These are phyloP conservation scores for Ceratobasidium sp. DNA, from an alignment of 1,284 basidiomycete genomes.

Conservation along the genomic window DNA sequence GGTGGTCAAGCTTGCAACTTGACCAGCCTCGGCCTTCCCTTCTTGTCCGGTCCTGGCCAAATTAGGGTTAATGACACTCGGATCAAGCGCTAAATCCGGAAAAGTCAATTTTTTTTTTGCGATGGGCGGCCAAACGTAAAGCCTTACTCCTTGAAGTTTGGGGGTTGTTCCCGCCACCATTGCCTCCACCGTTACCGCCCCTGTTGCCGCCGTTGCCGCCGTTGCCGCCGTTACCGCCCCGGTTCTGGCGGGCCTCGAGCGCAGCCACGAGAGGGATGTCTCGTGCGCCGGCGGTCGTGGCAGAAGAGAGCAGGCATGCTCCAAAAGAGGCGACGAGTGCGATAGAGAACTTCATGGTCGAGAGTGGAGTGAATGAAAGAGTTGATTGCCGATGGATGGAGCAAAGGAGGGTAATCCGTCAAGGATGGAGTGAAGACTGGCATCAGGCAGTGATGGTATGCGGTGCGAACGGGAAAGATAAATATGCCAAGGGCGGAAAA, in stretches of 20 bases:
- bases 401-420: constrained; percentile 45
- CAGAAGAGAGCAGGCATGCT: constrained; percentile 29
- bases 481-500: neutral
- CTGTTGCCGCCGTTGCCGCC: neutral
- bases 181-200: constrained; percentile 7
- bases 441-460: constrained; percentile 30
- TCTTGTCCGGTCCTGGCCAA: constrained; percentile 50
- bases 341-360: constrained; percentile 41
- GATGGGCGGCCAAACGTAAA: neutral
- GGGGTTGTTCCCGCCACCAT: constrained; percentile 14
- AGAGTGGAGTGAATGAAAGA: constrained; percentile 29
- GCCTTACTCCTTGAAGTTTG: constrained; percentile 36
- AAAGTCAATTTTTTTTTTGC: neutral
- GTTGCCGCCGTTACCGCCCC: neutral
- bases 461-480: constrained; percentile 26
- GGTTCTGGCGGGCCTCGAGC: constrained; percentile 36
- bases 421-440: constrained; percentile 43
- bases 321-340: constrained; percentile 21
- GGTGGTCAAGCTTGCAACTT: constrained; percentile 54
- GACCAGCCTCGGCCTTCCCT: constrained; percentile 50
- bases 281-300: constrained; percentile 6
- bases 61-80: constrained; percentile 47
- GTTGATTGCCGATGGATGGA: constrained; percentile 36
- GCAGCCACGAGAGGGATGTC: constrained; percentile 16
- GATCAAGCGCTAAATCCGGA: constrained; percentile 49